Conservation (phyloP, 2,329 filamentous ascomycete genomes). For the Alternaria metachromatica region DNA sequence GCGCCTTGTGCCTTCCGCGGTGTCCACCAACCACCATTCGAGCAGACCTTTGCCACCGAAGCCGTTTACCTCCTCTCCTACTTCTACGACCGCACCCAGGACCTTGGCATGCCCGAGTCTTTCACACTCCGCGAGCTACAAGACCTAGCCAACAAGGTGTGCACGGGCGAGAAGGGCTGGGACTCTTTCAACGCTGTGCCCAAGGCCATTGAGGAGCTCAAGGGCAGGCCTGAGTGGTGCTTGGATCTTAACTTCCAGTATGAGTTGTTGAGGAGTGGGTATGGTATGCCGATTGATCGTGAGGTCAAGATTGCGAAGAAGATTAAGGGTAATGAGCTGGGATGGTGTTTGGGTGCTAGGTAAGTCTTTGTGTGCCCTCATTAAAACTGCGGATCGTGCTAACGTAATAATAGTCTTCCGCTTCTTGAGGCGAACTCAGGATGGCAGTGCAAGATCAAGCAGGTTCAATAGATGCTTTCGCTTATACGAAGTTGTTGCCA, state of each 20-base stretch:
- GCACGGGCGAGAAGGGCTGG: conserved; percentile 79
- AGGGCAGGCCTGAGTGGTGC: conserved; percentile 86
- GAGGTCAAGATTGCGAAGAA: conserved; percentile 99
- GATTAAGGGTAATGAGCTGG: conserved; percentile 94
- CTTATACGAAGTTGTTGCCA: no score
- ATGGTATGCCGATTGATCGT: conserved; percentile 95
- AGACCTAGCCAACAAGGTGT: conserved; percentile 84
- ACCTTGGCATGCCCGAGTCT: conserved; percentile 96
- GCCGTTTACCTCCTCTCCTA: conserved; percentile 97
- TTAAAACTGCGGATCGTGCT: conserved; percentile 35
- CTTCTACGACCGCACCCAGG: conserved; percentile 94
- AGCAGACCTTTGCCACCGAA: conserved; percentile 89
- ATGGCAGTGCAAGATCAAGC: conserved; percentile 86
- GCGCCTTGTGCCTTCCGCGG: conserved; percentile 98
- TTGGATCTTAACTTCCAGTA: conserved; percentile 97
- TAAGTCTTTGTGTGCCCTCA: conserved; percentile 54
- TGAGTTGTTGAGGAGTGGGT: conserved; percentile 89
- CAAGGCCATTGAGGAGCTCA: conserved; percentile 79
- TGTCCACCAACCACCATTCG: conserved; percentile 88
- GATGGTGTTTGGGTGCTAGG: conserved; percentile 98
- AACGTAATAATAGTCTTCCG: conserved; percentile 70
- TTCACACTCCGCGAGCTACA: conserved; percentile 92
- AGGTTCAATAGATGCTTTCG: conserved; percentile 63
- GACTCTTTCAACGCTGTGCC: conserved; percentile 78
- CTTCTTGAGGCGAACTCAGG: conserved; percentile 81